phyloP scores from a whole-genome alignment of 1,139 yeast genomes.

The Diutina rugosa region DNA sequence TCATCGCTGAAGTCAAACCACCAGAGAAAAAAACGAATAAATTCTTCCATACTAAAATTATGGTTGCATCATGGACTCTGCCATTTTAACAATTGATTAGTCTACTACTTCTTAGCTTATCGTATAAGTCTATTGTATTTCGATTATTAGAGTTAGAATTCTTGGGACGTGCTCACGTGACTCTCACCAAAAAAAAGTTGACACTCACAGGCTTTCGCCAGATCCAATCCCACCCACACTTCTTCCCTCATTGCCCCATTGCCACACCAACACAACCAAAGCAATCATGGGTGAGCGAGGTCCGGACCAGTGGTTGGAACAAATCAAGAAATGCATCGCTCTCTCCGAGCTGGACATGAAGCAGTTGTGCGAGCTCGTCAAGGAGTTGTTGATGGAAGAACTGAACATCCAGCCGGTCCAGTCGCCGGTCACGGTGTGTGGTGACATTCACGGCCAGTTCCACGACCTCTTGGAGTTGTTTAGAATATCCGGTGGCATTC shows the following conservation, averaged over 20 bases:
- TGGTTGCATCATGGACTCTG: not conserved
- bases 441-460: slow-evolving; percentile 83
- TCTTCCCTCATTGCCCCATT: not conserved
- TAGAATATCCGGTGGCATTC: slow-evolving; percentile 89
- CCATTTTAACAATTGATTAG: no score
- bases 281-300: slow-evolving; percentile 2
- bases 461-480: slow-evolving; percentile 88
- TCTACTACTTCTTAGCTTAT: no score
- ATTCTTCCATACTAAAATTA: not conserved
- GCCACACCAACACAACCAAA: not conserved
- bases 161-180: not conserved
- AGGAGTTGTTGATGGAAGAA: slow-evolving; percentile 17
- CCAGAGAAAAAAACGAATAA: no score
- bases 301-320: slow-evolving; percentile 95
- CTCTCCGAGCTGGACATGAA: slow-evolving; percentile 92
- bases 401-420: slow-evolving; percentile 88
- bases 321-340: slow-evolving; percentile 79
- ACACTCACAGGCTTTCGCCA: not conserved
- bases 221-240: not conserved
- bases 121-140: not conserved
- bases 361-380: slow-evolving; percentile 79
- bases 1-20: not conserved
- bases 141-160: not conserved
- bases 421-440: slow-evolving; percentile 97
- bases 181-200: not conserved